Base-by-base conservation (phyloP, 768 basidiomycete species). In the Kwoniella mangroviensis region DNA sequence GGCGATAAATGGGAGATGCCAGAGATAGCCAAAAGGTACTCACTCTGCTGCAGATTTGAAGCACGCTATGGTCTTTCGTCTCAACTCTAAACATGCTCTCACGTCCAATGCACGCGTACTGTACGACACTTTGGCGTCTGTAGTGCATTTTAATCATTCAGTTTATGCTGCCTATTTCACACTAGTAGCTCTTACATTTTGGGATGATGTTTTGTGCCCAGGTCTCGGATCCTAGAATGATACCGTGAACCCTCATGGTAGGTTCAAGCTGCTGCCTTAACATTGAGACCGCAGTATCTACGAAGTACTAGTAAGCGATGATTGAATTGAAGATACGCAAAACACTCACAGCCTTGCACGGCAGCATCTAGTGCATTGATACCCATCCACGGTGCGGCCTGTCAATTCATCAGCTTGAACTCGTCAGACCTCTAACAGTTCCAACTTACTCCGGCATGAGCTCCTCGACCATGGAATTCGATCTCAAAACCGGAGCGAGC, bases 211-310 rank as follows among this genome's bases (percentile, higher is more conserved):
- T 94, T 85, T 56, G 74, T 51, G 57, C 24, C 74, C 71, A 61
- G 0, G 65, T 57, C 7, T 55, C 67, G 28, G 45, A 58, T 34
- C 64, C 66, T n/a, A n/a, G 22, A 19, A 67, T 62, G 59, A 54
- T 54, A 13, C 61, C 53, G 65, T 66, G 69, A 2, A 63, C 61
- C 54, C 93, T 89, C 72, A 90, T 87, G 56, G 90, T 88, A 0
- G 94, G 93, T 80, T 89, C 89, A 69, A 93, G 89, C 84, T 96
- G 94, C 81, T 96, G 94, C 13, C 94, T 88, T 57, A 96, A 86
- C 24, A 89, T 88, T 3, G 92, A 90, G 52, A 96, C 86, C 57
- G 88, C 86, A 9, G 89, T 88, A 81, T 95, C 94, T 0, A 92
- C 91, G 10, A 92, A 52, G 17, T 41, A 40, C 6, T 34, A 42